These are phyloP conservation scores for Dentipellis fragilis DNA, from an alignment of 768 basidiomycete genomes.

Conservation along the genomic window DNA sequence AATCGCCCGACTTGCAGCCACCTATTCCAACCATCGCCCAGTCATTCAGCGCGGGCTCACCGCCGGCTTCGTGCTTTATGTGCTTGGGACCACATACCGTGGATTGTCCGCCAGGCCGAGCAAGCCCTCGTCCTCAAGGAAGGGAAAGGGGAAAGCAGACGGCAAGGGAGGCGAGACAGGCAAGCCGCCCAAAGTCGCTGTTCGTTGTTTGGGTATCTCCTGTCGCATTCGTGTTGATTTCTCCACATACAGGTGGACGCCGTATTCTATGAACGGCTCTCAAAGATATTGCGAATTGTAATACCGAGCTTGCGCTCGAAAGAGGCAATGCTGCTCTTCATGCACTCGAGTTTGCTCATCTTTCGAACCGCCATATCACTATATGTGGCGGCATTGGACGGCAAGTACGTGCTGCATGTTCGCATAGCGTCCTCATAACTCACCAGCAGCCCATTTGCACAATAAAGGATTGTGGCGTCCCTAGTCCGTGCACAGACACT, in stretches of 20 bases:
- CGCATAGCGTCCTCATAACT: constrained; percentile 1
- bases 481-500: constrained; percentile 78
- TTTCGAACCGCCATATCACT: constrained; percentile 87
- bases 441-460: not conserved
- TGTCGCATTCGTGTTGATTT: not conserved
- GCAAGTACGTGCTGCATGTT: constrained; percentile 40
- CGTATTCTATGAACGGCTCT: constrained; percentile 76
- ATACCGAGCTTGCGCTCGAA: constrained; percentile 80
- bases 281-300: constrained; percentile 71
- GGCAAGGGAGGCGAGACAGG: constrained; percentile 22
- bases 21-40: constrained; percentile 61
- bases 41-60: constrained; percentile 65
- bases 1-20: constrained; percentile 32
- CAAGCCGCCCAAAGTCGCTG: constrained; percentile 57
- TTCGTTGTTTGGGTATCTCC: constrained; percentile 25
- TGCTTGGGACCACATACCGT: constrained; percentile 52
- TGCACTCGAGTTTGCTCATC: constrained; percentile 84
- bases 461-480: constrained; percentile 79
- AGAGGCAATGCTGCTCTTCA: constrained; percentile 76
- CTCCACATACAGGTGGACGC: constrained; percentile 63
- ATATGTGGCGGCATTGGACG: constrained; percentile 91
- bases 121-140: constrained; percentile 15
- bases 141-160: constrained; percentile 29
- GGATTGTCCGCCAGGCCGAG: constrained; percentile 39
- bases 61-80: constrained; percentile 59